Evolutionary conservation across 208 protist genomes (phyloP), one percentile per base, ranked within the genome.

Genomic region (Leishmania aethiopica): DNA sequence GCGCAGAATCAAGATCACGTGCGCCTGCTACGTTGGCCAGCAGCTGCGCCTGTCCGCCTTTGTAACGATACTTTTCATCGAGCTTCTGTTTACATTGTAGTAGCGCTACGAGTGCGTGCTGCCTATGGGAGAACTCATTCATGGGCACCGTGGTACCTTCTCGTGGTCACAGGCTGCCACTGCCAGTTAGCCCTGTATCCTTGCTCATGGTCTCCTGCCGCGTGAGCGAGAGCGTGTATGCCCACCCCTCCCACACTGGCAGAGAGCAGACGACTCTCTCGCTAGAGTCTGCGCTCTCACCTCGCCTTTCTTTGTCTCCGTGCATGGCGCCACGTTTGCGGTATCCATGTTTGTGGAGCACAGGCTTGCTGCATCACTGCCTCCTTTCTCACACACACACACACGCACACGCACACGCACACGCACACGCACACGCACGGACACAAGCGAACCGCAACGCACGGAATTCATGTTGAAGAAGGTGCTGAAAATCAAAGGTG

Each of bases 401-500:
- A 6, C 64, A 45, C 10, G 3, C 2, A 67, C 2, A 0, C 10
- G 25, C 53, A 0, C 45, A 10, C 45, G 0, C 25, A 28, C 64
- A 45, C n/a, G 0, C 62, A 69, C 10, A 1, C 62, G 45, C 8
- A 35, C 17, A 37, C 0, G 0, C 8, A 57, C 51, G 0, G 0
- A 49, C 45, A 8, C 45, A 49, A 11, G 45, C 8, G 45, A 40
- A 66, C 59, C 1, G 22, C 64, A 22, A 74, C 77, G 1, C 77
- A 75, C n/a, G 72, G 79, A 49, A 59, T 15, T 10, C 19, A 88
- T 81, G 81, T 78, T 93, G 78, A 88, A 88, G 59, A 93, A 92
- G 45, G 71, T 76, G n/a, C 42, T 95, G 32, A 91, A 92, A 73
- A 85, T 96, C 15, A 91, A 89, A 49, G 83, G 83, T 6, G 85